phyloP scores from a whole-genome alignment of 768 basidiomycete species.

The Termitomyces bulborhizus region DNA sequence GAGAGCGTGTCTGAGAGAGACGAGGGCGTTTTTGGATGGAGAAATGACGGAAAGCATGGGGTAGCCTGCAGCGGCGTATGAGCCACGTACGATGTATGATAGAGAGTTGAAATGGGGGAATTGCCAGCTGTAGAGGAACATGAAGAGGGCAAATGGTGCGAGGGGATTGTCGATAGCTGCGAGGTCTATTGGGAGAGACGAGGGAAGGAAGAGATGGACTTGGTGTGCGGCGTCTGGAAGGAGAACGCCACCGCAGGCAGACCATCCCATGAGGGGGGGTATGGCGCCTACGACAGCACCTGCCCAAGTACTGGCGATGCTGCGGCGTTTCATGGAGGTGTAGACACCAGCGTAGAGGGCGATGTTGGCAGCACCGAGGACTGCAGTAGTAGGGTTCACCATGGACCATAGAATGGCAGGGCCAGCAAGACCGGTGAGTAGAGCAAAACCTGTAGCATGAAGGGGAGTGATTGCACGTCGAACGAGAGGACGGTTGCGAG shows the following conservation, averaged over 20 bases:
- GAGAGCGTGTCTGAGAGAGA: constrained; percentile 77
- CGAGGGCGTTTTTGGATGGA: constrained; percentile 75
- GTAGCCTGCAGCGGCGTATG: constrained; percentile 92
- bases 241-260: constrained; percentile 81
- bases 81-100: constrained; percentile 78
- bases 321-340: constrained; percentile 86
- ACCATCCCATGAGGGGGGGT: constrained; percentile 98
- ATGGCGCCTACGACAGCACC: constrained; percentile 89
- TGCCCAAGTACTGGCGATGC: constrained; percentile 87
- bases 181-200: constrained; percentile 32
- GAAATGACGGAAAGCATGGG: constrained; percentile 83
- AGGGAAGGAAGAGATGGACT: constrained; percentile 51
- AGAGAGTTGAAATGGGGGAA: constrained; percentile 97
- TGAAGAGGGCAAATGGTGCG: constrained; percentile 72
- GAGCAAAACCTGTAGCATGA: constrained; percentile 79
- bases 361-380: constrained; percentile 80
- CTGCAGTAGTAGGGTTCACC: constrained; percentile 82
- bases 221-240: constrained; percentile 61
- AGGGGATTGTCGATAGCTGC: constrained; percentile 74
- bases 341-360: constrained; percentile 87
- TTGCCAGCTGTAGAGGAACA: constrained; percentile 93
- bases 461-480: constrained; percentile 76
- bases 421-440: constrained; percentile 71
- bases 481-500: constrained; percentile 82
- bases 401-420: constrained; percentile 72